Base-by-base conservation (phyloP, 331 rosid species). In the Malus hybrid region DNA sequence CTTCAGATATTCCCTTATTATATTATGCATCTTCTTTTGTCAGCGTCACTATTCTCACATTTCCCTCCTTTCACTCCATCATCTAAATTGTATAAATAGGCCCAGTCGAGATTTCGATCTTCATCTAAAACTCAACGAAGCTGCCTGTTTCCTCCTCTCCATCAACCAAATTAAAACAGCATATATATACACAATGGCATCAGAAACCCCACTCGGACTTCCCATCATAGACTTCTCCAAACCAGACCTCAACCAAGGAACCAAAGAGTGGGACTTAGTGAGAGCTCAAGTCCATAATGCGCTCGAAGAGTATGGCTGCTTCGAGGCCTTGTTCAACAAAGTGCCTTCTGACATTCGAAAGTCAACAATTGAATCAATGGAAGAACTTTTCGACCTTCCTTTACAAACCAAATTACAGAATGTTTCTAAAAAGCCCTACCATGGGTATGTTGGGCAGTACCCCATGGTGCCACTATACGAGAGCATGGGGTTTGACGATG, bases 281-380 rank as follows among this genome's bases (percentile, higher is more conserved):
- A 84, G 81, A 56, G 73, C 80, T 24, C 80, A 74, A 82, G 92
- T 91, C 32, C 60, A 63, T 59, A 24, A 83, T 57, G 90, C 92
- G 54, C 85, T 87, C 33, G 85, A 78, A 19, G 84, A 87, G 61
- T 91, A 74, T 77, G 96, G 96, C 62, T 90, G 93, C 80, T 86
- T 88, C 69, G 91, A 88, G 78, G 90, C 90, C 24, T 78, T 71
- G n/a, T 88, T 83, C 77, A 73, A 80, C 57, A 76, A 76, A 75
- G 84, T 90, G 33, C 83, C 85, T 48, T 20, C 75, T 16, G 80
- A 85, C 1, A 59, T 85, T 76, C 69, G 79, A 5, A 85, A 80
- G 59, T 75, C 77, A 27, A 14, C 83, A 12, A 72, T 89, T 46
- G 72, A 12, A 68, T 44, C 76, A 42, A 55, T 76, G 0, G 46